Evolutionary conservation across 441 rosid species (phyloP), one percentile per base, ranked within the genome.

Genomic region (Corymbia citriodora): DNA sequence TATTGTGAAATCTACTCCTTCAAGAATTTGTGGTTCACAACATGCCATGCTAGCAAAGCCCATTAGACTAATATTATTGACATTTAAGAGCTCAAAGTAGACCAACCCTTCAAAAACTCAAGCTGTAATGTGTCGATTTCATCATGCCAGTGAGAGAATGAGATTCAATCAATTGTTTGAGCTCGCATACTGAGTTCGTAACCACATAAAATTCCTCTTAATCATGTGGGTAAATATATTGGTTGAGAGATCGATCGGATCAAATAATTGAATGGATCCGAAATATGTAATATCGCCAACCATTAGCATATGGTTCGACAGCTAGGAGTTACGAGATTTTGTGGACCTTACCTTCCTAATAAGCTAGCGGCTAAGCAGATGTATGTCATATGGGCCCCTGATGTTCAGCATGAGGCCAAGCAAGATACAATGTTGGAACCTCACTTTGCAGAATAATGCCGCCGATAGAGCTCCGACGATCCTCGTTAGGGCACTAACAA

Each of bases 381-480:
- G 45, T 6, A 87, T 31, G 59, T 92, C 92, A 16, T 87, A 45
- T 3, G 89, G 61, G 40, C 93, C 93, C 81, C 55, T 91, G 52
- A 89, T 23, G 70, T 89, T 89, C 82, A 93, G 40, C 68, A 92
- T 91, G 31, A 90, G 65, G 59, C 91, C 79, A 14, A 92, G 89
- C 65, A 91, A 29, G 23, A 88, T 1, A 10, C 91, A 81, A 40
- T 91, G 87, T 54, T 40, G 82, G 27, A 89, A 8, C 65, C 79
- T 87, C 40, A 90, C 53, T 49, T 82, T 74, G 54, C 33, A 81
- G 54, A 65, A 65, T 9, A 65, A 23, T 52, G 88, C 88, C 55
- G 57, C 59, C 27, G 87, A 18, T 18, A 40, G 40, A 72, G 88
- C 59, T 45, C 88, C 90, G 16, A 63, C 7, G 7, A 92, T 25